These are phyloP conservation scores for Apiotrichum porosum DNA, from an alignment of 1,284 basidiomycete species.

Conservation along the genomic window DNA sequence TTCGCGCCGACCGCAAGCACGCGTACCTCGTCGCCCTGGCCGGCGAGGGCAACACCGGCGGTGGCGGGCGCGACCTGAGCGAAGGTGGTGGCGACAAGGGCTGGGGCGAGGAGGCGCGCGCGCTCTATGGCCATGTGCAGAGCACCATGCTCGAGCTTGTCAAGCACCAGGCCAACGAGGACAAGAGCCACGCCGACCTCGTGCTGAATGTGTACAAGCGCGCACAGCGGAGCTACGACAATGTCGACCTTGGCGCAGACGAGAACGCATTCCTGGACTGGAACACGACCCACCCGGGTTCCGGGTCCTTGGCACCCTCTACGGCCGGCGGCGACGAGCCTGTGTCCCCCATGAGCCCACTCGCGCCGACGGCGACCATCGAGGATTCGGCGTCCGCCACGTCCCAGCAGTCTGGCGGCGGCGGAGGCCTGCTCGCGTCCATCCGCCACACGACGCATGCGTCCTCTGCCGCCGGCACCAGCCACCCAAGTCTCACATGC, in stretches of 20 bases:
- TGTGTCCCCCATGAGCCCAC: not conserved
- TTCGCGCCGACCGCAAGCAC: slow-evolving; percentile 15
- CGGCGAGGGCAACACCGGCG: slow-evolving; percentile 17
- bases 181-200: slow-evolving; percentile 11
- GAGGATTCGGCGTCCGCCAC: not conserved
- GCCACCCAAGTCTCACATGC: not conserved
- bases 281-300: slow-evolving; percentile 1
- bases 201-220: slow-evolving; percentile 13
- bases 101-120: slow-evolving; percentile 22
- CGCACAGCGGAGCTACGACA: slow-evolving; percentile 8
- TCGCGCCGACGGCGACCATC: not conserved
- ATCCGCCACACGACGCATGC: no score
- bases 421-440: not conserved
- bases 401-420: not conserved
- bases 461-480: not conserved
- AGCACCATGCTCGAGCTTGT: slow-evolving; percentile 14
- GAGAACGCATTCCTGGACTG: slow-evolving; percentile 33
- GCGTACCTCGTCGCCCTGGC: slow-evolving; percentile 18
- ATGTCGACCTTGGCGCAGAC: slow-evolving; percentile 11
- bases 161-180: slow-evolving; percentile 20
- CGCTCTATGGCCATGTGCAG: slow-evolving; percentile 19
- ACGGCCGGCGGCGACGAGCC: no score
- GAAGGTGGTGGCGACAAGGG: slow-evolving; percentile 19
- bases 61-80: slow-evolving; percentile 9
- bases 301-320: no score